Percentiles rank a stretch among this genome's conserved stretches.
Evolutionary conservation across 2,329 filamentous ascomycete species (phyloP).

Genomic region (Penicillium frequentans): DNA sequence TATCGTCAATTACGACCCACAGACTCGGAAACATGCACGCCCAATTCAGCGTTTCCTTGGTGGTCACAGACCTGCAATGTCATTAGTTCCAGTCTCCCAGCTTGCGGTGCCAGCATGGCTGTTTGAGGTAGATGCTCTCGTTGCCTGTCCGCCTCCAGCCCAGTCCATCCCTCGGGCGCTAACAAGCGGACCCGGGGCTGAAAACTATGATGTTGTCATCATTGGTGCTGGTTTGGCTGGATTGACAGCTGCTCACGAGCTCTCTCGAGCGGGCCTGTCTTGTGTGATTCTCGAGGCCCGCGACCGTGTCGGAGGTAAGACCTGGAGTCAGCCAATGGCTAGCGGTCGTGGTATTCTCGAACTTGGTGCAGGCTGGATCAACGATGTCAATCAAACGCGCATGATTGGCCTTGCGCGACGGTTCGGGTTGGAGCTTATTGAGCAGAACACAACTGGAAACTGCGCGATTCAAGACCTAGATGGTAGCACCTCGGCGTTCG

Average conservation of each 20-base stretch:
- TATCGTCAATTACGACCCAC: slow-evolving; percentile 47
- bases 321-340: slow-evolving; percentile 24
- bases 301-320: slow-evolving; percentile 47
- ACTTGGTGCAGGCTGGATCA: slow-evolving; percentile 61
- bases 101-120: slow-evolving; percentile 42
- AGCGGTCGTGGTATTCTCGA: slow-evolving; percentile 40
- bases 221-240: slow-evolving; percentile 43
- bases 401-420: slow-evolving; percentile 41
- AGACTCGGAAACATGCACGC: slow-evolving; percentile 36
- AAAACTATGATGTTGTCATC: slow-evolving; percentile 30
- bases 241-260: slow-evolving; percentile 35
- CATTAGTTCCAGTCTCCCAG: slow-evolving; percentile 43
- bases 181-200: background rate
- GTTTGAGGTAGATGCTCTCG: slow-evolving; percentile 47
- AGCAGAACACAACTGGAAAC: slow-evolving; percentile 51
- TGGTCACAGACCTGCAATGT: slow-evolving; percentile 44
- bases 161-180: background rate
- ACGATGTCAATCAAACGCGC: slow-evolving; percentile 53
- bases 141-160: slow-evolving; percentile 6
- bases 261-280: slow-evolving; percentile 33
- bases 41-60: slow-evolving; percentile 32
- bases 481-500: slow-evolving; percentile 37
- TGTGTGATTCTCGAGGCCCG: slow-evolving; percentile 43
- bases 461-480: slow-evolving; percentile 44
- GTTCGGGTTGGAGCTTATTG: slow-evolving; percentile 43